phyloP scores from a whole-genome alignment of 129 eudicot species.

The Erigeron canadensis region DNA sequence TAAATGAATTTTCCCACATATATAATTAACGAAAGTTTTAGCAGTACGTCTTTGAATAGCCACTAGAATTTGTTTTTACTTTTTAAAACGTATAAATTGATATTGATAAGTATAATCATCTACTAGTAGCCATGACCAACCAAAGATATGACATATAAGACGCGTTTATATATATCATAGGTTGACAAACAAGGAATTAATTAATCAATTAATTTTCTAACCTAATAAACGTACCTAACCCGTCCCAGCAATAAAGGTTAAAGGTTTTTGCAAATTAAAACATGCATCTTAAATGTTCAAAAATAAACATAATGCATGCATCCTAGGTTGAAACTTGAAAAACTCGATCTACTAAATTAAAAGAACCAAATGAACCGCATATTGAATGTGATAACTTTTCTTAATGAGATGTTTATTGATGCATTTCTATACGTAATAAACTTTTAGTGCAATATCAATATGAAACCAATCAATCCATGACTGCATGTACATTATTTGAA shows the following conservation, averaged over 20 bases:
- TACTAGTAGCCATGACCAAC: conserved; percentile 7
- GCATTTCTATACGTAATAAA: not conserved
- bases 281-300: too few species aligned
- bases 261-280: not conserved
- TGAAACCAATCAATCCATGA: too few species aligned
- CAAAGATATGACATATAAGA: not conserved
- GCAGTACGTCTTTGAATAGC: not conserved
- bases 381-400: not conserved
- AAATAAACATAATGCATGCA: too few species aligned
- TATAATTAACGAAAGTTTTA: not conserved
- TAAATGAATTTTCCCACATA: not conserved
- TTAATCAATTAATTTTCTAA: not conserved
- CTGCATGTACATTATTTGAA: too few species aligned
- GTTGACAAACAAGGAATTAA: not conserved
- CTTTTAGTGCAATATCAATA: not conserved
- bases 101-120: not conserved
- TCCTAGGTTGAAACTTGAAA: not conserved
- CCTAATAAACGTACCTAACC: conserved; percentile 4
- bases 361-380: not conserved
- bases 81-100: not conserved
- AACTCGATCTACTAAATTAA: not conserved
- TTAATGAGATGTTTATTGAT: too few species aligned
- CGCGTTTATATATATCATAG: not conserved
- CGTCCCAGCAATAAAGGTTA: not conserved
- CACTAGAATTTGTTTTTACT: not conserved